Conservation (phyloP, 1,284 basidiomycete genomes). For the Pterula multifida region DNA sequence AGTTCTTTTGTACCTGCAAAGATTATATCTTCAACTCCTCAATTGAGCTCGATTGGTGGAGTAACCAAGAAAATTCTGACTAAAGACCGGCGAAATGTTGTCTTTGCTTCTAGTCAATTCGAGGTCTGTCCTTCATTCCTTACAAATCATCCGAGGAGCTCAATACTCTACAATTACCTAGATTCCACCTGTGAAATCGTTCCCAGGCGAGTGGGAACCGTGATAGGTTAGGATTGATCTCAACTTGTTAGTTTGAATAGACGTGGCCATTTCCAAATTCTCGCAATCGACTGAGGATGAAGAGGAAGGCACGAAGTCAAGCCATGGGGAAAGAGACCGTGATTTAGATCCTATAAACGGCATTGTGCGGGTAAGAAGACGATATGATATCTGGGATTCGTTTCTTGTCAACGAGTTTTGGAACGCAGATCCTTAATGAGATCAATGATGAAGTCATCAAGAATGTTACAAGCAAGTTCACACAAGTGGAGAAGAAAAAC, state of each 20-base stretch:
- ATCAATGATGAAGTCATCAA: background rate
- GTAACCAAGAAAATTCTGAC: background rate
- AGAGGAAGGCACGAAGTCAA: too few relatives aligned
- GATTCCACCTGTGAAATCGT: too few relatives aligned
- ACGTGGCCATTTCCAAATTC: too few relatives aligned
- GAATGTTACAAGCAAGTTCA: background rate
- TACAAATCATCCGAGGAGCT: too few relatives aligned
- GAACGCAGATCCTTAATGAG: background rate
- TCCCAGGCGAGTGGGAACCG: too few relatives aligned
- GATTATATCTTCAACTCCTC: background rate
- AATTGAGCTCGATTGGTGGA: background rate
- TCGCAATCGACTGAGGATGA: too few relatives aligned
- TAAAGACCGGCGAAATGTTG: background rate
- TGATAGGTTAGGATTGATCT: too few relatives aligned
- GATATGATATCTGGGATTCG: background rate
- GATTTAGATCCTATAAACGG: too few relatives aligned
- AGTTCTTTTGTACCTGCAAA: background rate
- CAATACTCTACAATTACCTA: too few relatives aligned
- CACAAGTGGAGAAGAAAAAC: background rate
- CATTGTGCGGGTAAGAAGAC: too few relatives aligned
- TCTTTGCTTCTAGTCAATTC: background rate
- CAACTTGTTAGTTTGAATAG: too few relatives aligned
- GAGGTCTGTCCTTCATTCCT: background rate
- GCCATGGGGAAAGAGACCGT: too few relatives aligned
- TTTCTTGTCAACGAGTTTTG: background rate